A percentile compares a stretch with the other conserved stretches of the same genome.
These are phyloP conservation scores for Sclerotinia subarctica DNA, from an alignment of 2,329 filamentous ascomycete species.

Conservation along the genomic window DNA sequence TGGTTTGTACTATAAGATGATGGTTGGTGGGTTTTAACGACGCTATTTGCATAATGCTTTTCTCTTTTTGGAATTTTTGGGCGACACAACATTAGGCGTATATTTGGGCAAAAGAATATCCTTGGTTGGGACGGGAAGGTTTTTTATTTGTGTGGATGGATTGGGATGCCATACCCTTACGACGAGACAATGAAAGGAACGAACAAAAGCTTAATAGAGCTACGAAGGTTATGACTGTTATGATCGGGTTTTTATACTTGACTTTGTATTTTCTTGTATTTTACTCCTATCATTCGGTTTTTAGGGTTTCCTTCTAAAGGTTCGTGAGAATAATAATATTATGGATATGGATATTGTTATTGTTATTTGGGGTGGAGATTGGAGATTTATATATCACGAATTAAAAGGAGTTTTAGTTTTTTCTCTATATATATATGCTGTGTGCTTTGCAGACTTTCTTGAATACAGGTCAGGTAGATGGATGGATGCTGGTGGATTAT, in stretches of 20 bases:
- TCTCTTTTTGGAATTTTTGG: slow-evolving; percentile 4
- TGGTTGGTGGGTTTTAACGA: slow-evolving; percentile 5
- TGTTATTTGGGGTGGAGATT: neutral
- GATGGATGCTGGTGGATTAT: no score
- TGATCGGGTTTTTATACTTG: slow-evolving; percentile 21
- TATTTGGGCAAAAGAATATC: slow-evolving; percentile 10
- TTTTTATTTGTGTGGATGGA: neutral
- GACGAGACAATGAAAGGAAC: slow-evolving; percentile 11
- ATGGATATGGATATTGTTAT: neutral
- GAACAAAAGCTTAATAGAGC: slow-evolving; percentile 20
- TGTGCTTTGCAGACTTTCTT: neutral
- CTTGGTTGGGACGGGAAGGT: neutral
- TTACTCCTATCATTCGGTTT: slow-evolving; percentile 20
- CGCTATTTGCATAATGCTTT: slow-evolving; percentile 20
- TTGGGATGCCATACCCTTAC: neutral
- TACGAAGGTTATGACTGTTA: slow-evolving; percentile 21
- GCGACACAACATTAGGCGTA: slow-evolving; percentile 8
- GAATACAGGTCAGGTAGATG: neutral
- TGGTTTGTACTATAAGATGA: slow-evolving; percentile 20
- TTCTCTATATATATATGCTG: neutral
- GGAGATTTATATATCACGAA: slow-evolving; percentile 10
- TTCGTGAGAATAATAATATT: slow-evolving; percentile 6
- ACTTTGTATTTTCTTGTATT: slow-evolving; percentile 19
- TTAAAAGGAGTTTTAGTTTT: neutral
- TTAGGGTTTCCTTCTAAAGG: neutral